Evolutionary conservation across 2,329 filamentous ascomycete genomes (phyloP), one percentile per base, ranked within the genome.

Genomic region (Nemania abortiva): DNA sequence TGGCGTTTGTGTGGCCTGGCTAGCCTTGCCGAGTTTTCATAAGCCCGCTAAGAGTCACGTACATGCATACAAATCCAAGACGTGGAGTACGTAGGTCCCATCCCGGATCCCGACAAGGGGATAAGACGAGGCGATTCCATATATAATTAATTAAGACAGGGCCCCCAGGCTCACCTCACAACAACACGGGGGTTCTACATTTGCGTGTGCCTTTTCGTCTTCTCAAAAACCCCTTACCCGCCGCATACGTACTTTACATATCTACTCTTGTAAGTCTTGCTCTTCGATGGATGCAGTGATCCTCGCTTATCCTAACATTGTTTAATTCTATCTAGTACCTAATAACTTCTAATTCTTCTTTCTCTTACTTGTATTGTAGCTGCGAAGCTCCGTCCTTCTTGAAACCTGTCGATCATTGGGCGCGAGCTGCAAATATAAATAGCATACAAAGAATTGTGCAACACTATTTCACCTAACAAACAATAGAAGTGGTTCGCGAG

Each of bases 331-430:
- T 67, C 15, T 56, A 70, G 64, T 70, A 47, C 42, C n/a, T 47
- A 70, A 67, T 70, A 55, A n/a, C 24, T 61, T 62, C 18, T 70
- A 70, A 70, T 70, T 60, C 7, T 58, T 56, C 7, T 42, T 54
- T 37, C 11, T 42, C 20, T 31, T 20, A 54, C 34, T 60, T 24
- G 24, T 39, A 2, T 42, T n/a, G 24, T 45, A 34, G 22, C 49
- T 13, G 31, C 39, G 27, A 52, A 27, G 45, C 63, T 24, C 31
- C 47, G 47, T 42, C 42, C 52, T 27, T 52, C 53, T 42, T 27
- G 7, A 57, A 52, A 50, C 20, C n/a, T 11, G 39, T 56, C 60
- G 2, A 55, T 64, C 60, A 15, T 57, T 65, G 29, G 56, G 63
- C 67, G 45, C 24, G 31, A 27, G 42, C 49, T 61, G 22, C 42